phyloP scores from a whole-genome alignment of 2,329 filamentous ascomycete species.

The Calcarisporium arbuscula region DNA sequence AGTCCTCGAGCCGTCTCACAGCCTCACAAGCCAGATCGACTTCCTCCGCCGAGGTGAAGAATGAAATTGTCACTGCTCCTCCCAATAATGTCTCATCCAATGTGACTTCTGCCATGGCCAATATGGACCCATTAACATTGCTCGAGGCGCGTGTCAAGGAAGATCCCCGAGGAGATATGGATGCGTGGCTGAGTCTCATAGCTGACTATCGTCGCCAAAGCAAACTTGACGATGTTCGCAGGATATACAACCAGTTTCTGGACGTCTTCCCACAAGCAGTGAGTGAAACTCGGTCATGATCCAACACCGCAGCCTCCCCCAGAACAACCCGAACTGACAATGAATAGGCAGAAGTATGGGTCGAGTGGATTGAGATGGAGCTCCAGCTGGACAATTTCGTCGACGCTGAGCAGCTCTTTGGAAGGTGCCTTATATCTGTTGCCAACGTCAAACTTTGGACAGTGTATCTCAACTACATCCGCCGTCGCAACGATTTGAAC shows the following conservation, averaged over 20 bases:
- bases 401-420: constrained; percentile 78
- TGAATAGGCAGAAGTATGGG: constrained; percentile 81
- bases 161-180: constrained; percentile 85
- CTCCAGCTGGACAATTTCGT: constrained; percentile 76
- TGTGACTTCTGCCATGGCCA: constrained; percentile 32
- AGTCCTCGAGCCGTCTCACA: background rate
- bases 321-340: constrained; percentile 8
- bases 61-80: constrained; percentile 14
- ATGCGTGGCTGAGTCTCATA: constrained; percentile 86
- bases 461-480: constrained; percentile 90
- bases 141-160: constrained; percentile 88
- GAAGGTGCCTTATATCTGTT: constrained; percentile 68
- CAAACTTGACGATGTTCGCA: constrained; percentile 74
- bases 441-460: constrained; percentile 86
- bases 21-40: constrained; percentile 2
- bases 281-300: constrained; percentile 44
- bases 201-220: constrained; percentile 75
- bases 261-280: constrained; percentile 85
- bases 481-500: constrained; percentile 76
- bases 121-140: constrained; percentile 64
- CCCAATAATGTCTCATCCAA: constrained; percentile 20
- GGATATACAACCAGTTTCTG: constrained; percentile 79
- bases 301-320: too few relatives aligned
- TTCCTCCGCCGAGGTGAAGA: constrained; percentile 13
- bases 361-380: constrained; percentile 84